Evolutionary conservation across 2,329 filamentous ascomycete genomes (phyloP).

Genomic region (Penicillium sp.): DNA sequence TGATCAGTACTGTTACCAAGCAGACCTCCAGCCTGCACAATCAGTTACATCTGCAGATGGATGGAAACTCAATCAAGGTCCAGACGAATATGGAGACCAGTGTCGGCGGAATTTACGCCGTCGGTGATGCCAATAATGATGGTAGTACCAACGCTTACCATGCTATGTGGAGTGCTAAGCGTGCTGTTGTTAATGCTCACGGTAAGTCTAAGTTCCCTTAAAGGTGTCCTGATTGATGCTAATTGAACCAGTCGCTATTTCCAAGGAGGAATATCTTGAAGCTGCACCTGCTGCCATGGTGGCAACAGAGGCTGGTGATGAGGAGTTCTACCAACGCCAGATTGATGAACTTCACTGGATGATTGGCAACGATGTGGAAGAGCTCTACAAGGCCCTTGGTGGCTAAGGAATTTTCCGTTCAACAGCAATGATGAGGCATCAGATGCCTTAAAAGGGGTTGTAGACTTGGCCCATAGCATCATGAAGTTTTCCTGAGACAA

Average conservation of each 20-base stretch:
- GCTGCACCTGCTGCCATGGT: constrained; percentile 1
- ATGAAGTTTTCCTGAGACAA: too few species aligned
- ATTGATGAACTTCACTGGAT: constrained; percentile 7
- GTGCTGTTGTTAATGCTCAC: constrained; percentile 58
- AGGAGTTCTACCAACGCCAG: constrained; percentile 6
- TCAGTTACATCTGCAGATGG: constrained; percentile 8
- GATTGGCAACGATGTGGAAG: constrained; percentile 8
- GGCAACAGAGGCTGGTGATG: constrained; percentile 2
- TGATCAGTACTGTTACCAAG: constrained; percentile 2
- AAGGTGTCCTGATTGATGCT: neutral
- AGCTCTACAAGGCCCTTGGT: constrained; percentile 4
- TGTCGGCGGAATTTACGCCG: constrained; percentile 55
- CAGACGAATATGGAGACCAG: constrained; percentile 47
- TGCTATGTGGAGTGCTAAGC: constrained; percentile 61
- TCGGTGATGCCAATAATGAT: constrained; percentile 62
- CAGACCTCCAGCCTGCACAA: constrained; percentile 8
- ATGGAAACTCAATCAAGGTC: constrained; percentile 7
- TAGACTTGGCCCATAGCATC: too few species aligned
- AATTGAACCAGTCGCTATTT: constrained; percentile 3
- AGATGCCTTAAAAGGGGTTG: too few species aligned
- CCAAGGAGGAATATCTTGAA: constrained; percentile 13
- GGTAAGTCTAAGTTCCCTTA: neutral
- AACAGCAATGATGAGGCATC: neutral
- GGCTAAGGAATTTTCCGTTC: neutral
- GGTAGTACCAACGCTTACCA: constrained; percentile 63